Conservation (phyloP, 257 asterid species). For the Mentha longifolia region DNA sequence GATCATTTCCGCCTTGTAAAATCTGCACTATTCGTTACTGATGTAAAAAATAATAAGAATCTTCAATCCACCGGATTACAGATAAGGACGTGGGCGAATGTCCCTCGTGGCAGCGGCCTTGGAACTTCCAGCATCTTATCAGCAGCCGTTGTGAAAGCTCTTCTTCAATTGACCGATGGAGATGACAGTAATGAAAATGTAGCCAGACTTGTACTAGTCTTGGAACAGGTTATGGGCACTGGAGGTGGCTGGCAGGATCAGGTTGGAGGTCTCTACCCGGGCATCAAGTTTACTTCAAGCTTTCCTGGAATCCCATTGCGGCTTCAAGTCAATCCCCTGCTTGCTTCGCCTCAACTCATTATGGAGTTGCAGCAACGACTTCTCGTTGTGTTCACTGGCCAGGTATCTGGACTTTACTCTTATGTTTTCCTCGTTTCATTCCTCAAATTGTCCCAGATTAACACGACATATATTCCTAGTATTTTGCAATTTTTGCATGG, state of each 20-base stretch:
- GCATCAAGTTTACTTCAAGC: conserved; percentile 84
- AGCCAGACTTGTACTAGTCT: conserved; percentile 81
- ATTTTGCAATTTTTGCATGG: not conserved
- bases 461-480: not conserved
- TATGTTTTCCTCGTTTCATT: not conserved
- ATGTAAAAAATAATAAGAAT: conserved; percentile 43
- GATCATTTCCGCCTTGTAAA: conserved; percentile 95
- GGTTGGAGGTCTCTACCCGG: conserved; percentile 94
- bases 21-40: conserved; percentile 83
- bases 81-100: conserved; percentile 92
- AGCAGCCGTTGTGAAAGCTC: conserved; percentile 95
- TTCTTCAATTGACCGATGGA: conserved; percentile 70
- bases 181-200: conserved; percentile 85
- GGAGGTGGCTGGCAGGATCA: conserved; percentile 99
- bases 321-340: conserved; percentile 81
- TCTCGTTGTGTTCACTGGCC: conserved; percentile 90
- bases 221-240: conserved; percentile 96
- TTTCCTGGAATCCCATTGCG: conserved; percentile 88
- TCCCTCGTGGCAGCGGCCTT: conserved; percentile 98
- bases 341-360: conserved; percentile 70
- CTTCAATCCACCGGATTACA: conserved; percentile 62
- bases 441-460: not conserved
- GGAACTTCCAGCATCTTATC: conserved; percentile 97
- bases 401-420: conserved; percentile 47
- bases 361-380: conserved; percentile 79